phyloP scores from a whole-genome alignment of 208 protist genomes.

The Acanthamoeba lenticulata region DNA sequence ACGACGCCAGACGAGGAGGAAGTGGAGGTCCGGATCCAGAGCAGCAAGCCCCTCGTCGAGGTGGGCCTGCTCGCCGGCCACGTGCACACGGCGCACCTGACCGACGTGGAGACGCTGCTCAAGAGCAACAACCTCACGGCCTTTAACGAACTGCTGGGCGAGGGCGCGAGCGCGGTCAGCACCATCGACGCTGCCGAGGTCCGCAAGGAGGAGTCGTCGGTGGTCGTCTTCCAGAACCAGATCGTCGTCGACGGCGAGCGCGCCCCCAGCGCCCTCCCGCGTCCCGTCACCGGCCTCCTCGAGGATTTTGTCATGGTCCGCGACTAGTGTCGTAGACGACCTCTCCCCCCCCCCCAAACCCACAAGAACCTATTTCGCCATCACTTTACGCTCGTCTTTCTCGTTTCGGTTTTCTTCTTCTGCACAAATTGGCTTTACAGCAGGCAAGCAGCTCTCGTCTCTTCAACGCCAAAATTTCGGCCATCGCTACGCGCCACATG shows the following conservation, averaged over 20 bases:
- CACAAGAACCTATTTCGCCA: too few relatives aligned
- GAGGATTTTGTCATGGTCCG: neutral
- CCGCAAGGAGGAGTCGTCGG: neutral
- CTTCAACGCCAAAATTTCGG: neutral
- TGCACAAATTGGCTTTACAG: too few relatives aligned
- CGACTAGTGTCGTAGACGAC: too few relatives aligned
- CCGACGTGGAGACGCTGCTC: neutral
- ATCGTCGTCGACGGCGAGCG: neutral
- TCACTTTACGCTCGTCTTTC: too few relatives aligned
- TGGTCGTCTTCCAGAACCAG: neutral
- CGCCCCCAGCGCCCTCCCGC: neutral
- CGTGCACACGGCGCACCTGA: neutral
- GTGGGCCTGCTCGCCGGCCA: neutral
- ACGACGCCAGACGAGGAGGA: too few relatives aligned
- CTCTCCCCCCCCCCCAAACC: too few relatives aligned
- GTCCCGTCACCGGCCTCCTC: neutral
- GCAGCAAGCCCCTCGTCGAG: neutral
- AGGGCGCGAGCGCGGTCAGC: neutral
- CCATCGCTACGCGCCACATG: too few relatives aligned
- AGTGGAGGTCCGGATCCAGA: neutral
- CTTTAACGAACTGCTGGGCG: neutral
- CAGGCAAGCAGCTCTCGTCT: neutral
- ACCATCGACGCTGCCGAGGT: neutral
- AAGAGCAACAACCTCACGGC: neutral
- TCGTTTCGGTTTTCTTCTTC: too few relatives aligned